Conservation (phyloP, 768 basidiomycete species). For the Cystobasidium tubakii region DNA sequence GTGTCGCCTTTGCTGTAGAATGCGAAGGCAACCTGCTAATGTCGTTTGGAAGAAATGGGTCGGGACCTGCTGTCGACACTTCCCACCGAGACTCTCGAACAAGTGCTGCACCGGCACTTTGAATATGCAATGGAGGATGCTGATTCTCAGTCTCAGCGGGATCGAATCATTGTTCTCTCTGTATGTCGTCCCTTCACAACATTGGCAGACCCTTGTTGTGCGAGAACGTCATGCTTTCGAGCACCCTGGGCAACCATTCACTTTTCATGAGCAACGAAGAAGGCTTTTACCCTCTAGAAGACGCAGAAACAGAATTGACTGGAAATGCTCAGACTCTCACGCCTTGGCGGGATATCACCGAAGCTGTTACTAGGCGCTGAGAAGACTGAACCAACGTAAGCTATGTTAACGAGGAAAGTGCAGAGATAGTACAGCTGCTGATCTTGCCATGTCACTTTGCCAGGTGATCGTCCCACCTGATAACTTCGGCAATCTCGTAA, state of each 20-base stretch:
- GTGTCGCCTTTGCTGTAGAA: background rate
- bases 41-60: background rate
- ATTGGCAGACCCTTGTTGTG: slow-evolving; percentile 11
- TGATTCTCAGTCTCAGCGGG: background rate
- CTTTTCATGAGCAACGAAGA: slow-evolving; percentile 4
- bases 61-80: slow-evolving; percentile 62
- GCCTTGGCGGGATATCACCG: background rate
- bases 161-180: background rate
- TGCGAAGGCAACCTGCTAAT: background rate
- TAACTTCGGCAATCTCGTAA: background rate
- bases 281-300: background rate
- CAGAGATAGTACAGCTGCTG: background rate
- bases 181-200: background rate
- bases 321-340: background rate
- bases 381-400: background rate
- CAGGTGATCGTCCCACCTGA: slow-evolving; percentile 13
- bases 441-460: background rate
- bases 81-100: slow-evolving; percentile 69
- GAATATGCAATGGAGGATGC: background rate
- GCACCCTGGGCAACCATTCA: background rate
- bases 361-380: background rate
- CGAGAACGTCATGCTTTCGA: slow-evolving; percentile 14
- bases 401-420: background rate
- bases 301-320: background rate
- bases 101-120: slow-evolving; percentile 41